Evolutionary conservation across 129 eudicot genomes (phyloP).

Genomic region (Deinandra increscens): DNA sequence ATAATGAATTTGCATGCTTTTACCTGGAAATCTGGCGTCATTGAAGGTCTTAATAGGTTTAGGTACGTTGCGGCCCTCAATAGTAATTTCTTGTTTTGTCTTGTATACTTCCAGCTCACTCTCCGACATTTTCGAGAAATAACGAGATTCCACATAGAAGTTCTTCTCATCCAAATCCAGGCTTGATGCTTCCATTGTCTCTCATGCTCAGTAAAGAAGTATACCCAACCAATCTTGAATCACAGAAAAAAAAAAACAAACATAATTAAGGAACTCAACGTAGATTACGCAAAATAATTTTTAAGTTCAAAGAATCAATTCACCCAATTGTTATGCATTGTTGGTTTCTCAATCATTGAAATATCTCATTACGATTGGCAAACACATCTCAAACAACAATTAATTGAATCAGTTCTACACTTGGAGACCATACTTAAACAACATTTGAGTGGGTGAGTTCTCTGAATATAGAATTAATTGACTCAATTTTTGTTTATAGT

Average conservation of each 20-base stretch:
- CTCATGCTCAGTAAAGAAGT: slow-evolving; percentile 53
- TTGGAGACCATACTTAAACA: no score
- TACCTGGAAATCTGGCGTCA: slow-evolving; percentile 96
- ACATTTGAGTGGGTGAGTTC: background rate
- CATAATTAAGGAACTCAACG: background rate
- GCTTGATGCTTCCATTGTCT: slow-evolving; percentile 46
- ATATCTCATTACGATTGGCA: background rate
- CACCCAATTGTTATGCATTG: background rate
- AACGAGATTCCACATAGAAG: slow-evolving; percentile 77
- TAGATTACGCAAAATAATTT: background rate
- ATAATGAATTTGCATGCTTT: no score
- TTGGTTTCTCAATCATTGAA: background rate
- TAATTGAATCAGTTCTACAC: background rate
- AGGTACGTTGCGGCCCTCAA: slow-evolving; percentile 96
- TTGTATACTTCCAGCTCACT: slow-evolving; percentile 82
- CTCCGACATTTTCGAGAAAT: slow-evolving; percentile 77
- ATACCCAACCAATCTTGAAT: slow-evolving; percentile 68
- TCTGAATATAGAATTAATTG: background rate
- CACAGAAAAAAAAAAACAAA: slow-evolving; percentile 43
- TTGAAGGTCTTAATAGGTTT: slow-evolving; percentile 72
- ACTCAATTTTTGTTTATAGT: no score
- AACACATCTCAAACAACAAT: background rate
- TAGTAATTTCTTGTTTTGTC: slow-evolving; percentile 71
- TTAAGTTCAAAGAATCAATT: no score
- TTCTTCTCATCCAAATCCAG: slow-evolving; percentile 97